These are phyloP conservation scores for Boletus semigastroideus DNA, from an alignment of 1,284 basidiomycete genomes.

Conservation along the genomic window DNA sequence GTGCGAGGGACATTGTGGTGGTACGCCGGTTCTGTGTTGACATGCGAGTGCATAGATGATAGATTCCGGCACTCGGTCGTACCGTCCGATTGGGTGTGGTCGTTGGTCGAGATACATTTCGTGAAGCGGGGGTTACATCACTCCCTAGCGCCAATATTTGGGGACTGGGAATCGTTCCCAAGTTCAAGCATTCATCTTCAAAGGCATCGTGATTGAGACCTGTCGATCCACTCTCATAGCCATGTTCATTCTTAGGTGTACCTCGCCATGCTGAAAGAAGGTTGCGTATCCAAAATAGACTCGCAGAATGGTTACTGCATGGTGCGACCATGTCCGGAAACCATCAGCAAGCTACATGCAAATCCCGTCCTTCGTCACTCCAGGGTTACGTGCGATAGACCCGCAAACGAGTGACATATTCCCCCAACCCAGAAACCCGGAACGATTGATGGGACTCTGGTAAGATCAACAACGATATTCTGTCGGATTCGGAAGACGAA, in stretches of 20 bases:
- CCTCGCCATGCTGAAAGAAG: constrained; percentile 16
- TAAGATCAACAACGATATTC: constrained; percentile 49
- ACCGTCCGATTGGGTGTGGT: constrained; percentile 58
- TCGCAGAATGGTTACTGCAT: constrained; percentile 53
- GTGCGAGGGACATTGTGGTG: not conserved
- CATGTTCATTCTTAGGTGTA: constrained; percentile 10
- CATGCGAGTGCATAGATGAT: not conserved
- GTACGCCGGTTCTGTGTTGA: not conserved
- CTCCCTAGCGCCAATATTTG: constrained; percentile 25
- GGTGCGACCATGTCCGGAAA: constrained; percentile 59
- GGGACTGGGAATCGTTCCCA: constrained; percentile 24
- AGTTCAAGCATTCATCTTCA: constrained; percentile 28
- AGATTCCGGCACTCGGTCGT: constrained; percentile 44
- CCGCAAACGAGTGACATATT: constrained; percentile 57
- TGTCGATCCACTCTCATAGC: constrained; percentile 21
- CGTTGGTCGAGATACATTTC: constrained; percentile 46
- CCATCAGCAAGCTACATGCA: constrained; percentile 44
- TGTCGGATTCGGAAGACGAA: constrained; percentile 62
- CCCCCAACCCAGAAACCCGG: constrained; percentile 56
- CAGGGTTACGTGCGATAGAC: constrained; percentile 30
- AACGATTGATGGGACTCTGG: constrained; percentile 56
- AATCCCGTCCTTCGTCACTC: not conserved
- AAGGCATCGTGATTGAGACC: constrained; percentile 30
- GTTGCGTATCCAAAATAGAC: not conserved
- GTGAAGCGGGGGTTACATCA: not conserved